phyloP scores from a whole-genome alignment of 371 early-diverging fungal species.

The Encephalitozoon romaleae region DNA sequence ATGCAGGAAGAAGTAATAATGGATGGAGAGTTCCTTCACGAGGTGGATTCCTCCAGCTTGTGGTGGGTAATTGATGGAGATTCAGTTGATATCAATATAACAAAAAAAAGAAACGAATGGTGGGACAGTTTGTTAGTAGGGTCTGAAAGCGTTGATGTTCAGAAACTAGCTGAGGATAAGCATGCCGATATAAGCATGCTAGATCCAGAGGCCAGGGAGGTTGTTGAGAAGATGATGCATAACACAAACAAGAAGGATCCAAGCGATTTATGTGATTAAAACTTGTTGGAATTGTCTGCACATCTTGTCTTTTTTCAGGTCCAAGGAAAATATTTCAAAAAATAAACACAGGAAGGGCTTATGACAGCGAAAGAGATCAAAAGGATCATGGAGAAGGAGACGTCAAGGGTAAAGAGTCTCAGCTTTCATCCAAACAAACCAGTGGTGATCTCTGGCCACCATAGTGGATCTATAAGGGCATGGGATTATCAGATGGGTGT shows the following conservation, averaged over 20 bases:
- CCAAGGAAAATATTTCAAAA: slow-evolving; percentile 14
- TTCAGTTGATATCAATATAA: slow-evolving; percentile 8
- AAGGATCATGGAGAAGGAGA: slow-evolving; percentile 12
- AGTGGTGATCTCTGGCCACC: slow-evolving; percentile 85
- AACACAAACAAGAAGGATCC: neutral
- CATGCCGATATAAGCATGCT: slow-evolving; percentile 19
- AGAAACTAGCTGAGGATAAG: slow-evolving; percentile 6
- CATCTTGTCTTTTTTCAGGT: neutral
- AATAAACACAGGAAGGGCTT: slow-evolving; percentile 10
- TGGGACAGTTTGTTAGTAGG: slow-evolving; percentile 30
- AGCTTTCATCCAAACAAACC: slow-evolving; percentile 93
- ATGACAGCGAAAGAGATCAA: slow-evolving; percentile 21
- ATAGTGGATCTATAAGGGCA: slow-evolving; percentile 89
- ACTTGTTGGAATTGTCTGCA: neutral
- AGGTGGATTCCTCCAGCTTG: neutral
- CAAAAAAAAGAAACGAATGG: slow-evolving; percentile 17
- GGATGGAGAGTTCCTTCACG: slow-evolving; percentile 7
- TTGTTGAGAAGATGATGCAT: slow-evolving; percentile 21
- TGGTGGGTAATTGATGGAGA: slow-evolving; percentile 13
- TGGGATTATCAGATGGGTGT: slow-evolving; percentile 93
- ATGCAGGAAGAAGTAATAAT: neutral
- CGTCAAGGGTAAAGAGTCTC: slow-evolving; percentile 76
- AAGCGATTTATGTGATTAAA: neutral
- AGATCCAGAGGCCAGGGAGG: slow-evolving; percentile 5
- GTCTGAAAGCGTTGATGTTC: slow-evolving; percentile 6